A percentile compares a stretch with the other conserved stretches of the same genome.
Evolutionary conservation across 2,329 filamentous ascomycete species (phyloP).

Genomic region (Fusarium oligoseptatum): DNA sequence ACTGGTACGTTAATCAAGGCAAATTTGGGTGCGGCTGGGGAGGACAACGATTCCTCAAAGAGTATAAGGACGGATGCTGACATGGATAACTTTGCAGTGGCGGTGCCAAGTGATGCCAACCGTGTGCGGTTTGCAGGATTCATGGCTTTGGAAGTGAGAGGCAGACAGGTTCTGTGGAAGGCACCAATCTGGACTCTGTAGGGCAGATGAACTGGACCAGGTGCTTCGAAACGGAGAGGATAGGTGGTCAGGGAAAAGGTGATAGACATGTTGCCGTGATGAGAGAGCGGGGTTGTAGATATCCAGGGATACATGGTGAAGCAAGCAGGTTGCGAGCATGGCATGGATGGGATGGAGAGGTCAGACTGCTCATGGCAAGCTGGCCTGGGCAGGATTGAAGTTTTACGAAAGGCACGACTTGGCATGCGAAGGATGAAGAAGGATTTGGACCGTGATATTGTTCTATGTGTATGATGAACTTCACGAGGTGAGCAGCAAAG

Average conservation of each 20-base stretch:
- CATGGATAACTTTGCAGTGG: constrained; percentile 53
- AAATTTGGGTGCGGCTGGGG: constrained; percentile 29
- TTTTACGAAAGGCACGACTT: constrained; percentile 26
- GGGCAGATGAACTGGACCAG: constrained; percentile 2
- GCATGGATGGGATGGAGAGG: neutral
- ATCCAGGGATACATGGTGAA: constrained; percentile 6
- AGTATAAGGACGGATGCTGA: constrained; percentile 54
- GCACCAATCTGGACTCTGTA: constrained; percentile 77
- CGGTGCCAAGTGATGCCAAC: constrained; percentile 59
- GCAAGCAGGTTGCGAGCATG: neutral
- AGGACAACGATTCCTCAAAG: constrained; percentile 48
- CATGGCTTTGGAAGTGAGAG: constrained; percentile 79
- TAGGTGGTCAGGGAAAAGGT: constrained; percentile 3
- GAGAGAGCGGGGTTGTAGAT: constrained; percentile 17
- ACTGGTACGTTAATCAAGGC: constrained; percentile 58
- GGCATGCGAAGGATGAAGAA: constrained; percentile 30
- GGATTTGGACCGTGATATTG: constrained; percentile 35
- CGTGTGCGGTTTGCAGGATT: constrained; percentile 83
- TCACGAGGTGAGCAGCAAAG: constrained; percentile 14
- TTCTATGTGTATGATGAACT: constrained; percentile 32
- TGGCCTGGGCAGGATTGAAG: constrained; percentile 20
- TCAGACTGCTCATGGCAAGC: constrained; percentile 22
- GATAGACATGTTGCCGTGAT: constrained; percentile 1
- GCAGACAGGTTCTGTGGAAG: constrained; percentile 80
- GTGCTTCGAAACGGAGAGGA: neutral